Conservation (phyloP, 768 basidiomycete species). For the Hygrocybe punicea region DNA sequence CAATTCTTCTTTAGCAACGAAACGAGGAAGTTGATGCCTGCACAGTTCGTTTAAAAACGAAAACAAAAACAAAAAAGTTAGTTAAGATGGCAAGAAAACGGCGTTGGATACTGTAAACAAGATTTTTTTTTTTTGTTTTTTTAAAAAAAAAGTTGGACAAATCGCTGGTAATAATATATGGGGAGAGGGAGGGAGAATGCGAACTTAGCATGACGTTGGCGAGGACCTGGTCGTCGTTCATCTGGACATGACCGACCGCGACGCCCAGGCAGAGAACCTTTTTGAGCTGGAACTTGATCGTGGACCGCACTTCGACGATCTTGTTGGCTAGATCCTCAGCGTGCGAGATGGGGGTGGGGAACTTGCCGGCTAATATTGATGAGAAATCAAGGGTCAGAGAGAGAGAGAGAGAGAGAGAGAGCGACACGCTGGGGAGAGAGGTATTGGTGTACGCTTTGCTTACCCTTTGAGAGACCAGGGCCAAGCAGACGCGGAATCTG, state of each 20-base stretch:
- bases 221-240: slow-evolving; percentile 96
- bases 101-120: no score
- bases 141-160: no score
- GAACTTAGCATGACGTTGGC: slow-evolving; percentile 95
- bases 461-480: slow-evolving; percentile 97
- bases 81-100: no score
- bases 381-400: background rate
- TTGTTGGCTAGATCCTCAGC: slow-evolving; percentile 87
- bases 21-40: slow-evolving; percentile 99
- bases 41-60: background rate
- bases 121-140: no score
- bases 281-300: slow-evolving; percentile 99
- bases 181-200: no score
- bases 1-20: slow-evolving; percentile 99
- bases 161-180: no score
- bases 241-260: slow-evolving; percentile 95
- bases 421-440: no score
- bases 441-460: no score
- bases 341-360: slow-evolving; percentile 96
- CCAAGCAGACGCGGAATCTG: slow-evolving; percentile 99
- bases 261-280: slow-evolving; percentile 99
- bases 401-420: background rate
- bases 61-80: background rate
- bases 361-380: slow-evolving; percentile 76
- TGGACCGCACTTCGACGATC: slow-evolving; percentile 92